These are phyloP conservation scores for Starmerella etchellsii DNA, from an alignment of 805 yeast species.

Conservation along the genomic window DNA sequence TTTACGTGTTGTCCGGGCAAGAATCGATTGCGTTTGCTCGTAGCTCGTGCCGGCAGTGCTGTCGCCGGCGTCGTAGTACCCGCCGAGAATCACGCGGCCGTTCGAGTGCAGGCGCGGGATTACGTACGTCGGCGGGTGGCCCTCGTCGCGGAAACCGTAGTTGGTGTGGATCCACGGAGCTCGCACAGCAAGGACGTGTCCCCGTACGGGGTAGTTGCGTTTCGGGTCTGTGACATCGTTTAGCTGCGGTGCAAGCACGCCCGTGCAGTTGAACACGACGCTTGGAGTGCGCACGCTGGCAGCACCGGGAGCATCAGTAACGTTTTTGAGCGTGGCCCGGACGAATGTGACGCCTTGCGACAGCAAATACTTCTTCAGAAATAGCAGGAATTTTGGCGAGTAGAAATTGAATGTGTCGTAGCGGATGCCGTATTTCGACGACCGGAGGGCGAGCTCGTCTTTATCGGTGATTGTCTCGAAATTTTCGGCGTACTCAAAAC, in stretches of 20 bases:
- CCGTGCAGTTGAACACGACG: constrained; percentile 63
- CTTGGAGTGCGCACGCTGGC: constrained; percentile 24
- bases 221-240: constrained; percentile 53
- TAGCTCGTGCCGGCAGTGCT: constrained; percentile 49
- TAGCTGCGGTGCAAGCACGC: constrained; percentile 50
- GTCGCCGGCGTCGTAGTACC: constrained; percentile 51
- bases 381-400: constrained; percentile 47
- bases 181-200: constrained; percentile 61
- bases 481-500: constrained; percentile 37
- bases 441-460: constrained; percentile 34
- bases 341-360: constrained; percentile 38
- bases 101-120: constrained; percentile 60
- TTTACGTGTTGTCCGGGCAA: constrained; percentile 44
- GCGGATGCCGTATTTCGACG: constrained; percentile 41
- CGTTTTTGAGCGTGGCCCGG: constrained; percentile 37
- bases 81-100: constrained; percentile 63
- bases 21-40: constrained; percentile 47
- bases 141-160: constrained; percentile 20
- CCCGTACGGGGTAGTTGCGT: constrained; percentile 56
- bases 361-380: constrained; percentile 35
- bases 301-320: constrained; percentile 37
- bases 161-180: constrained; percentile 59
- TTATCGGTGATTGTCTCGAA: constrained; percentile 29
- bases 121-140: constrained; percentile 42
- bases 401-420: constrained; percentile 61